Conservation (phyloP, 768 basidiomycete genomes). For the Naganishia kalamii region DNA sequence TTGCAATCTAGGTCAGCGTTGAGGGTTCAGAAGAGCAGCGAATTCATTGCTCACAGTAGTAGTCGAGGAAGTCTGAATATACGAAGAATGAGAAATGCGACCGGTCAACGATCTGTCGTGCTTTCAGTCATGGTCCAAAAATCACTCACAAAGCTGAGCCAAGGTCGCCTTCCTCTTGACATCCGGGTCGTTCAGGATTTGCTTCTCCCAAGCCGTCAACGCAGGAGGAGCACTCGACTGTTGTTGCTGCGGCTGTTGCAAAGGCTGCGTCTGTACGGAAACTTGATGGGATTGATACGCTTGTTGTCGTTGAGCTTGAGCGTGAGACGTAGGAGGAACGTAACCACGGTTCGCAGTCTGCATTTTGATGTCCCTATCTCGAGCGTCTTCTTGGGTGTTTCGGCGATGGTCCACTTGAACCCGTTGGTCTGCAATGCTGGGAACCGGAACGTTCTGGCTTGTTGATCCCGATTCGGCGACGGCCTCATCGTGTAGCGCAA, state of each 20-base stretch:
- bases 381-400: neutral
- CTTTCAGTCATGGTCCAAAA: too few relatives aligned
- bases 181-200: conserved; percentile 74
- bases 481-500: conserved; percentile 42
- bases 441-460: conserved; percentile 17
- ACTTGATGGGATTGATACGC: conserved; percentile 1
- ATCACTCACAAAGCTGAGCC: conserved; percentile 69
- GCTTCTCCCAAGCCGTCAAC: conserved; percentile 66
- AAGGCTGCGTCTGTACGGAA: neutral
- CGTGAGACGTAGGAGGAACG: conserved; percentile 2
- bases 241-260: neutral
- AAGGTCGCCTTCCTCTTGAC: conserved; percentile 90
- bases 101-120: neutral
- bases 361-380: conserved; percentile 43
- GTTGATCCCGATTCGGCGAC: conserved; percentile 2
- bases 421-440: conserved; percentile 14
- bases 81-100: neutral
- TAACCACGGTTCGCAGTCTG: conserved; percentile 28
- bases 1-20: neutral
- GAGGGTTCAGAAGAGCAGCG: conserved; percentile 22
- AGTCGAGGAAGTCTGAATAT: conserved; percentile 80
- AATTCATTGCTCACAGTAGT: conserved; percentile 58
- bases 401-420: conserved; percentile 20
- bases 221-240: conserved; percentile 7
- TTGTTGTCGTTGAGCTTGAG: conserved; percentile 18